Evolutionary conservation across 129 eudicot genomes (phyloP).

Genomic region (Daucus carota): DNA sequence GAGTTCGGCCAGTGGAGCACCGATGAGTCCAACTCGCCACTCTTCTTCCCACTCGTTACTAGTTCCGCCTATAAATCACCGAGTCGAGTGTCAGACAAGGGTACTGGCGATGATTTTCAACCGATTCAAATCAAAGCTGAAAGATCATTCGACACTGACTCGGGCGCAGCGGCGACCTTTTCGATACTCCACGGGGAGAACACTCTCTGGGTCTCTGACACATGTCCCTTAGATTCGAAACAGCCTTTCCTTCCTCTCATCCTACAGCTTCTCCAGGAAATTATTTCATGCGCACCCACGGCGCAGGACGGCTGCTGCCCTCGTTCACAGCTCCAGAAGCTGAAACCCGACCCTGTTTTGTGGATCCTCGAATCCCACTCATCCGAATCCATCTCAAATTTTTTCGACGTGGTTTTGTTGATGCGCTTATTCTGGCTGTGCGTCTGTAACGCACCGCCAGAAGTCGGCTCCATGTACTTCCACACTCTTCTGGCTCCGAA

Average conservation of each 20-base stretch:
- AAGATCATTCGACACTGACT: conserved; percentile 31
- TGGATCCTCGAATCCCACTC: conserved; percentile 84
- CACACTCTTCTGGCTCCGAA: conserved; percentile 56
- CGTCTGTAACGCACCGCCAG: conserved; percentile 67
- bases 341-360: conserved; percentile 56
- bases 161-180: conserved; percentile 35
- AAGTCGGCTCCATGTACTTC: conserved; percentile 65
- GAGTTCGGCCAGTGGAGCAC: conserved; percentile 46
- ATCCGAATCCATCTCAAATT: conserved; percentile 62
- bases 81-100: neutral
- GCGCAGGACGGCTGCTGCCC: conserved; percentile 56
- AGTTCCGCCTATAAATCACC: conserved; percentile 19
- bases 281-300: conserved; percentile 51
- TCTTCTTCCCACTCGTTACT: conserved; percentile 34
- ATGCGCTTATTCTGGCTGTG: conserved; percentile 79
- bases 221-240: conserved; percentile 53
- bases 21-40: conserved; percentile 41
- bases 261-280: conserved; percentile 77
- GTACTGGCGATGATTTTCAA: neutral
- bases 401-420: conserved; percentile 58
- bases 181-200: conserved; percentile 35
- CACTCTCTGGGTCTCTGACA: conserved; percentile 68
- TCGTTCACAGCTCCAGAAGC: conserved; percentile 52
- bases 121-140: conserved; percentile 63
- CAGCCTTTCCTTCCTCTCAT: conserved; percentile 80